These are phyloP conservation scores for Verbascum thapsus DNA, from an alignment of 257 asterid genomes.

Conservation along the genomic window DNA sequence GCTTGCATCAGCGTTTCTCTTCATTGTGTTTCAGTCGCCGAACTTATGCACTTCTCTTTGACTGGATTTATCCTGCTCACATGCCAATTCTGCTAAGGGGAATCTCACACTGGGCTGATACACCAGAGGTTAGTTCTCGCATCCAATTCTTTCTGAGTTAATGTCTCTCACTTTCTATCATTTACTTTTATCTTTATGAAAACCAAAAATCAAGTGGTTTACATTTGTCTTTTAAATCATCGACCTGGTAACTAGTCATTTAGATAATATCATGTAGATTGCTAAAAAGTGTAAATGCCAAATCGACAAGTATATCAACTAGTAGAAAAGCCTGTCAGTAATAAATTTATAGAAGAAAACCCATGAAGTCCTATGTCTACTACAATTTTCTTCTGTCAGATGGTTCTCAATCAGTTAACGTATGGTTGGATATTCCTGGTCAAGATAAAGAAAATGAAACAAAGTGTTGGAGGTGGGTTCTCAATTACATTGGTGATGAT, in stretches of 20 bases:
- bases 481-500: slow-evolving; percentile 20
- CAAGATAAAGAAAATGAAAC: neutral
- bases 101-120: slow-evolving; percentile 92
- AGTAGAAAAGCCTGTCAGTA: neutral
- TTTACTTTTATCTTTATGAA: neutral
- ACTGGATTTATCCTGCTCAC: slow-evolving; percentile 97
- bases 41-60: slow-evolving; percentile 86
- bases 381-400: slow-evolving; percentile 19
- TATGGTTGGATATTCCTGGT: slow-evolving; percentile 12
- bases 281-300: neutral
- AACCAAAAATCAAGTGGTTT: slow-evolving; percentile 11
- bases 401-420: slow-evolving; percentile 23
- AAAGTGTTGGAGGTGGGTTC: slow-evolving; percentile 13
- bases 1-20: slow-evolving; percentile 27
- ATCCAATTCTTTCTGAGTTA: slow-evolving; percentile 20
- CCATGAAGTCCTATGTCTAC: slow-evolving; percentile 1
- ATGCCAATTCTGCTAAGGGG: slow-evolving; percentile 88
- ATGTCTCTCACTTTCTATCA: slow-evolving; percentile 8
- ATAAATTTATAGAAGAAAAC: neutral
- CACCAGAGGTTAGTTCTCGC: slow-evolving; percentile 70
- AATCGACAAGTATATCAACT: neutral
- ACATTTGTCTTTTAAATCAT: slow-evolving; percentile 14
- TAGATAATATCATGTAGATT: neutral
- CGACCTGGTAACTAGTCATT: slow-evolving; percentile 10
- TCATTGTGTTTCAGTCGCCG: slow-evolving; percentile 70